Evolutionary conservation across 192 early-diverging fungal genomes (phyloP), one percentile per base, ranked within the genome.

Genomic region (Gaertneriomyces sp.): DNA sequence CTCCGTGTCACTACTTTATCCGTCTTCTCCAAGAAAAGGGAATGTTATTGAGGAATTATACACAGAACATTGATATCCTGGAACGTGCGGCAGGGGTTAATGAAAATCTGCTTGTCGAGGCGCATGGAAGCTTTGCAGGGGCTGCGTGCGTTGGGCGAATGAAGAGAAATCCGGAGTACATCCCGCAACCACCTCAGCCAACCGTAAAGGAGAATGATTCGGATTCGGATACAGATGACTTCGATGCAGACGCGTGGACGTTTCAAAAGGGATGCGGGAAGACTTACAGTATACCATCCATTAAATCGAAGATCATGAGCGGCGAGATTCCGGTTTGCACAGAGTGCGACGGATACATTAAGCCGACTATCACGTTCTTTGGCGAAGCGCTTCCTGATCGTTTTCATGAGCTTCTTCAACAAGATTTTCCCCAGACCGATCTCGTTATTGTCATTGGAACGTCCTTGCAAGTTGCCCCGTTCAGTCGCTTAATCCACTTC

Each of bases 301-400:
- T 75, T 7, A 68, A 70, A 46, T 51, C 42, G 3, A 60, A 52
- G 33, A 72, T 79, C 47, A 66, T 75, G 53, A 54, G 25, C 57
- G 33, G 81, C 33, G 70, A 78, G 41, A 85, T 93, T 14, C 91
- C 94, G 5, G 74, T 71, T 19, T 99, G 94, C 66, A 53, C 58
- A 10, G 9, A 51, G 11, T 96, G 94, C 73, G 55, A 69, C 17
- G 79, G 85, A 5, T 72, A 90, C 16, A 85, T 98, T 68, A 98
- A 98, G 67, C 95, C 94, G 7, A 87, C 94, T 63, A 98, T 99
- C 61, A 93, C 92, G 0, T 99, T 99, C 67, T 99, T 99, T 77
- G 94, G 94, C 16, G 92, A 99, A 72, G 68, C 74, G 16, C 75
- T 99, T 53, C 96, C 96, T 7, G 63, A 75, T 12, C 84, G 87